These are phyloP conservation scores for Calocera cornea DNA, from an alignment of 768 basidiomycete genomes.

Conservation along the genomic window DNA sequence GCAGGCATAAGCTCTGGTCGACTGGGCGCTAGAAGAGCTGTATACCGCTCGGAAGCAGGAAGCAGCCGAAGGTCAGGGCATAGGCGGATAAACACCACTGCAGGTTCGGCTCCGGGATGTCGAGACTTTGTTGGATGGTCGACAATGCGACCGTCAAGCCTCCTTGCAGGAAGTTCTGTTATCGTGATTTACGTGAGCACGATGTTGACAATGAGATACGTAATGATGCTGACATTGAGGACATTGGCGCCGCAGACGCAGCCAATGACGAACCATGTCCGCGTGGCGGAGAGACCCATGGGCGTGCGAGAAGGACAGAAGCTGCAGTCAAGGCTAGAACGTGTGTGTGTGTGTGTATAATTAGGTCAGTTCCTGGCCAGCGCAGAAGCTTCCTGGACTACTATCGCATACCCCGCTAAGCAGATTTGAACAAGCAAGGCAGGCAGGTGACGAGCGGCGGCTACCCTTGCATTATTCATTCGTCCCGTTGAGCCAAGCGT, in stretches of 20 bases:
- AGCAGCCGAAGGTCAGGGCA: not conserved
- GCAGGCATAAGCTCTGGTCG: not conserved
- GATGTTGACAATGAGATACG: not conserved
- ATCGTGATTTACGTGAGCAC: not conserved
- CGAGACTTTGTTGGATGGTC: not conserved
- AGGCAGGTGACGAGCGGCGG: not conserved
- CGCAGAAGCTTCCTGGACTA: not conserved
- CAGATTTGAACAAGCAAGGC: not conserved
- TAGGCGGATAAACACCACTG: constrained; percentile 2
- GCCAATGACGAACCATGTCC: not conserved
- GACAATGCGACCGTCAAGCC: not conserved
- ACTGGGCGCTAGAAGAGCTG: not conserved
- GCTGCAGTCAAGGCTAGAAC: not conserved
- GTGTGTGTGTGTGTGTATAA: not conserved
- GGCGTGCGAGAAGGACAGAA: not conserved
- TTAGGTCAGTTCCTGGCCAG: not conserved
- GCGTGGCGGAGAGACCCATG: not conserved
- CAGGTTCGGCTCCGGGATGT: not conserved
- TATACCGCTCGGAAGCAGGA: constrained; percentile 1
- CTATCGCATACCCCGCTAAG: no score
- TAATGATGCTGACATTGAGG: not conserved
- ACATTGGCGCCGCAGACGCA: constrained; percentile 1
- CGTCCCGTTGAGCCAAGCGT: not conserved
- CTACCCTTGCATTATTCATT: not conserved
- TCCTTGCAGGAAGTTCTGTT: not conserved